Evolutionary conservation across 345 rosid genomes (phyloP), one percentile per base, ranked within the genome.

Genomic region (Leavenworthia alabamica): DNA sequence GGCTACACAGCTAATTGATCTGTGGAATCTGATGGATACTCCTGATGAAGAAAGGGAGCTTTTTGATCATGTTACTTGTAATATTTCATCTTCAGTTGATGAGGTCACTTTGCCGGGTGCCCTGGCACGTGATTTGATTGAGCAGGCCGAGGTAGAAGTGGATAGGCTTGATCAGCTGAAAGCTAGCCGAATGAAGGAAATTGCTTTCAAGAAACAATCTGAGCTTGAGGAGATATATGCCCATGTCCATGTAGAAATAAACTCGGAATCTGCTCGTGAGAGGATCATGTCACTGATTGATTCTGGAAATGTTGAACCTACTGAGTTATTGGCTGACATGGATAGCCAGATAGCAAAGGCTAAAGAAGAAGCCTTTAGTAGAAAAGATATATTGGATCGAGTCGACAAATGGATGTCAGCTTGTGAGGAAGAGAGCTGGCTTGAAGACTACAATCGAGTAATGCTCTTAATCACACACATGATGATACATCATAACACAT

Each of bases 341-440:
- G 97, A 93, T 78, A 79, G 77, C 74, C 91, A 89, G 78, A 90
- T 90, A 64, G 83, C 80, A 36, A 85, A 77, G 64, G 97, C 99
- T 53, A 90, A 82, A 68, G 96, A 93, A 66, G 97, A 87, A 79
- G 81, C 90, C 29, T 77, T 82, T 47, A 93, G 97, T 77, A 81
- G 99, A 66, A 93, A 81, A 80, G 99, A 93, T 2, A 93, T 89
- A 67, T 76, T 93, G 80, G 97, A 93, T 67, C 83, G 90, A 76
- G 97, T 93, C 15, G 99, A 93, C 79, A 93, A 87, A 75, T 93
- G 99, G 99, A 93, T 86, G 97, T 87, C 87, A 36, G 95, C 96
- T 70, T 93, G 96, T 75, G 99, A 93, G 81, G 99, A 93, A 82
- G 99, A 93, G 83, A 93, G 95, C 69, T 93, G 99, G 99, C 89